Base-by-base conservation (phyloP, 2,329 filamentous ascomycete genomes). In the Coniochaeta sp. region DNA sequence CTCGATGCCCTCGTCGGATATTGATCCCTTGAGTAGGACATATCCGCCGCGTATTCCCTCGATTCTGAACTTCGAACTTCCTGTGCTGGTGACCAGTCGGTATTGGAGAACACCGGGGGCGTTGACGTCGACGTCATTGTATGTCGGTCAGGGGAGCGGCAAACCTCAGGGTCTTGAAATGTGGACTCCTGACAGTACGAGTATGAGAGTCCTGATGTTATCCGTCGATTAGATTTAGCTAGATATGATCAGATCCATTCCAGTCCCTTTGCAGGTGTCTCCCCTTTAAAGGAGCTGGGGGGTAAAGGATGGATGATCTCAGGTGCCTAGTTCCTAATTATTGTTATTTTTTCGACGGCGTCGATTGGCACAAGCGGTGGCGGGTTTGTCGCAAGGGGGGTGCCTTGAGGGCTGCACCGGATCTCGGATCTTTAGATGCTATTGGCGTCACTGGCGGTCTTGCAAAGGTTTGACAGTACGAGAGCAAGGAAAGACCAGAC, bases 71-170 rank as follows among this genome's bases (percentile, higher is more conserved):
- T 71, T 64, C 73, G 73, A 67, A 78, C 73, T 66, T 81, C 78
- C 64, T 77, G 77, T 58, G 67, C 64, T 24, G 74, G 69, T 47
- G 75, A 72, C 77, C 75, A 78, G 63, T 79, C 77, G 63, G 69
- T 68, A 61, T 76, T 66, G 58, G 73, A 72, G 63, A 76, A 36
- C 28, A 36, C 54, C 5, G 54, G 54, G 19, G 26, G 7, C 31
- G 54, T 34, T 31, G 54, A 55, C 26, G 28, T 17, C 52, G 52
- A 57, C 31, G 54, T 57, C 54, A 57, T 57, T 38, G 54, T 38
- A 57, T 4, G 54, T n/a, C 31, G 54, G 54, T 8, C 6, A 24
- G 34, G 19, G 31, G 22, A 22, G 54, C 6, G 6, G 54, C 28
- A 31, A 22, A 57, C 34, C 22, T 31, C 47, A 24, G 31, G 7